These are phyloP conservation scores for Penicillium sp. DNA, from an alignment of 2,329 filamentous ascomycete genomes.

Conservation along the genomic window DNA sequence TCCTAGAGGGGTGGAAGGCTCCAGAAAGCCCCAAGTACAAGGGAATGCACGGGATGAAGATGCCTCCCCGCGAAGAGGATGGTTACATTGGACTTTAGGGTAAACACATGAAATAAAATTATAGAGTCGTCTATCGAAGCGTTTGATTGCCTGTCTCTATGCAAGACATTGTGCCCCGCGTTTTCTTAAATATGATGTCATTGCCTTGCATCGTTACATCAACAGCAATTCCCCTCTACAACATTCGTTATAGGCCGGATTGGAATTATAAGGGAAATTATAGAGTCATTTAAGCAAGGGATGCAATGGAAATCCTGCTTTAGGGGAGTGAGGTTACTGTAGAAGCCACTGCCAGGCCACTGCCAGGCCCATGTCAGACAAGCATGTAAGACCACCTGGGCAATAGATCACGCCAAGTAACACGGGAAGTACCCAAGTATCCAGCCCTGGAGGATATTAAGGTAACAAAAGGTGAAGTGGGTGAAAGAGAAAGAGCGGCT, in stretches of 20 bases:
- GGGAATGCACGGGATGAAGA: conserved; percentile 64
- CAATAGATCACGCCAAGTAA: neutral
- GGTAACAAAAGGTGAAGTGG: neutral
- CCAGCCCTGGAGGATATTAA: neutral
- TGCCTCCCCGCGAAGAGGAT: conserved; percentile 44
- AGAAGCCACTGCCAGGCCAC: neutral
- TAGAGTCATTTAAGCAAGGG: neutral
- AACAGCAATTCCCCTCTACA: neutral
- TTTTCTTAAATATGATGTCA: conserved; percentile 2
- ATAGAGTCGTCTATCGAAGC: neutral
- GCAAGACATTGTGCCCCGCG: conserved; percentile 1
- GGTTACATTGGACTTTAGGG: conserved; percentile 30
- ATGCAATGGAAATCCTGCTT: neutral
- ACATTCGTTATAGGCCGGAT: neutral
- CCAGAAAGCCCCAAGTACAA: conserved; percentile 61
- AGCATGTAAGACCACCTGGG: neutral
- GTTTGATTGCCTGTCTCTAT: neutral
- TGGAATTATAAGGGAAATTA: neutral
- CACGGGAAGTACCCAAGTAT: neutral
- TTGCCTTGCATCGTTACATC: conserved; percentile 1
- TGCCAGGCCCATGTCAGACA: neutral
- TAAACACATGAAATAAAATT: neutral
- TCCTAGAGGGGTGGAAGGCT: conserved; percentile 64
- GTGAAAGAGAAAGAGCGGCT: neutral
- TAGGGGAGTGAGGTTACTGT: neutral